phyloP scores from a whole-genome alignment of 163 green algal genomes.

The Trebouxia gelatinosa region DNA sequence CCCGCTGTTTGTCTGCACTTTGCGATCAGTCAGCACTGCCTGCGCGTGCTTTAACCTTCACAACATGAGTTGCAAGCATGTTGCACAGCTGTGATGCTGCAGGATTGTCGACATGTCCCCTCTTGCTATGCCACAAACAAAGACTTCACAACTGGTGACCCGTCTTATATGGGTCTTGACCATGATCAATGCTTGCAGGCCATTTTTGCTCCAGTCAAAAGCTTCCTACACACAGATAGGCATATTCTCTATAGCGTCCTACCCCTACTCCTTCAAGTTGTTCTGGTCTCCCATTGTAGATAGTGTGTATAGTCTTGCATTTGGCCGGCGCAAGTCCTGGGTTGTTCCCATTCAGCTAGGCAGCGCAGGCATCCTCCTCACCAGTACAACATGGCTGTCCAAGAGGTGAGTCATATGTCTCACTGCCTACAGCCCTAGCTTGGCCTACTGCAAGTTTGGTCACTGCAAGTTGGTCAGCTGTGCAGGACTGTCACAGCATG shows the following conservation, averaged over 20 bases:
- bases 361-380: conserved; percentile 54
- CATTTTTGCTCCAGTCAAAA: conserved; percentile 81
- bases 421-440: too few species aligned
- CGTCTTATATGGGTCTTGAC: too few species aligned
- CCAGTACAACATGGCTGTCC: conserved; percentile 40
- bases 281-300: conserved; percentile 95
- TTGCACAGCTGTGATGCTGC: too few species aligned
- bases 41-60: not conserved
- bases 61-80: too few species aligned
- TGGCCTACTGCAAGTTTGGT: too few species aligned
- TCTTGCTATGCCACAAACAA: not conserved
- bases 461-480: too few species aligned
- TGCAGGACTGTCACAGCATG: too few species aligned
- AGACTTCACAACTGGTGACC: not conserved
- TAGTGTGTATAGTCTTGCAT: conserved; percentile 57
- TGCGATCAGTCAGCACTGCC: not conserved
- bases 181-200: conserved; percentile 58
- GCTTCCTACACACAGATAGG: conserved; percentile 81
- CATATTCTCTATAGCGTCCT: conserved; percentile 84
- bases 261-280: conserved; percentile 97
- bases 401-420: conserved; percentile 41
- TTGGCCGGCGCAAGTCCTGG: conserved; percentile 88
- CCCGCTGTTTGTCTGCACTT: not conserved
- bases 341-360: conserved; percentile 58
- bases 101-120: too few species aligned